A percentile compares a stretch with the other conserved stretches of the same genome.
These are phyloP conservation scores for Paramecium octaurelia DNA, from an alignment of 73 alveolate genomes.

Conservation along the genomic window DNA sequence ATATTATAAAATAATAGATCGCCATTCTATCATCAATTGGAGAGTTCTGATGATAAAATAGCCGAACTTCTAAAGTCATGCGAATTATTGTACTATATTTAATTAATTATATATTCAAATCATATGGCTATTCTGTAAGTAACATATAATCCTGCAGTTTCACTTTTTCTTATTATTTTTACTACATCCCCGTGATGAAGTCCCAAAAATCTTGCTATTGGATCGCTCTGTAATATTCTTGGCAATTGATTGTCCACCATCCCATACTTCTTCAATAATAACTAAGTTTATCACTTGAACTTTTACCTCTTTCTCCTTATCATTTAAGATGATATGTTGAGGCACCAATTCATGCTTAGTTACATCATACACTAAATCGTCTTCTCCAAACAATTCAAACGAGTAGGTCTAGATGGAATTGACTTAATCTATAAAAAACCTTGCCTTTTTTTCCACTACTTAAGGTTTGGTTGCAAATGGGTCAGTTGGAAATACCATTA, in stretches of 20 bases:
- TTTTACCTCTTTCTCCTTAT: not conserved
- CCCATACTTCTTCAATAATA: not conserved
- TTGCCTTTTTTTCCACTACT: conserved; percentile 1
- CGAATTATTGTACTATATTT: no score
- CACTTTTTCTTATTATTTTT: conserved; percentile 92
- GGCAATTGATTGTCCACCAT: conserved; percentile 3
- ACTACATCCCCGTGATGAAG: conserved; percentile 89
- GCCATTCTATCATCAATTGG: no score
- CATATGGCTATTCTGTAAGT: conserved; percentile 94
- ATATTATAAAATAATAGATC: no score
- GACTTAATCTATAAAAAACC: not conserved
- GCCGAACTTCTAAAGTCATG: no score
- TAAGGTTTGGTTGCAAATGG: not conserved
- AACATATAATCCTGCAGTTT: conserved; percentile 97
- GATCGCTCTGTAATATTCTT: not conserved
- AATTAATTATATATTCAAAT: not conserved
- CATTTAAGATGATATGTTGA: not conserved
- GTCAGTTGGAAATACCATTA: not conserved
- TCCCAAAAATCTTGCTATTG: conserved; percentile 62
- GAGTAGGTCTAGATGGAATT: not conserved
- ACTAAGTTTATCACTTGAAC: not conserved
- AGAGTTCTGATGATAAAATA: no score
- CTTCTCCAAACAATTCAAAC: conserved; percentile 3
- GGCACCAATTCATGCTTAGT: conserved; percentile 43
- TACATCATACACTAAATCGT: conserved; percentile 12